phyloP scores from a whole-genome alignment of 306 rosid species.

The Vicia villosa region DNA sequence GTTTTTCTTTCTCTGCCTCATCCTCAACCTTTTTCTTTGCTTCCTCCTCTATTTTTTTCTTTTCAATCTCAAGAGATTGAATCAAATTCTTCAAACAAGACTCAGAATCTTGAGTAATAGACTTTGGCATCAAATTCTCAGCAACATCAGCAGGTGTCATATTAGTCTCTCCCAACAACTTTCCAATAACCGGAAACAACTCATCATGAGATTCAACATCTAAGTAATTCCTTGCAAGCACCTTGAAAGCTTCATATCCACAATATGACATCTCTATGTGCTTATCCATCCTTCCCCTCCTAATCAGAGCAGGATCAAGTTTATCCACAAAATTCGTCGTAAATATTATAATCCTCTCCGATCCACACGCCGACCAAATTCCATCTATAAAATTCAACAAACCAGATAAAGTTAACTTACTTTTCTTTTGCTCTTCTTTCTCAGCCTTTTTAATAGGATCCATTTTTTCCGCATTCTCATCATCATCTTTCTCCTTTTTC shows the following conservation, averaged over 20 bases:
- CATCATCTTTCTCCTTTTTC: constrained; percentile 26
- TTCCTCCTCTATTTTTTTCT: constrained; percentile 47
- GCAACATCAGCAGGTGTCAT: constrained; percentile 77
- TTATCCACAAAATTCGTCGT: constrained; percentile 68
- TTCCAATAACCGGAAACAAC: constrained; percentile 13
- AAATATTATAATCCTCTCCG: constrained; percentile 63
- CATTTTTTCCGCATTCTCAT: not conserved
- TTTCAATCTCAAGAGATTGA: constrained; percentile 46
- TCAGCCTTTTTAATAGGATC: not conserved
- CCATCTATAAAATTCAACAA: constrained; percentile 70
- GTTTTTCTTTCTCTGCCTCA: constrained; percentile 40
- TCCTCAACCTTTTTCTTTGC: constrained; percentile 34
- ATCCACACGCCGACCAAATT: constrained; percentile 81
- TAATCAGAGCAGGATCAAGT: constrained; percentile 36
- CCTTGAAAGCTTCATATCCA: constrained; percentile 38
- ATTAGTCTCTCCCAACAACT: constrained; percentile 44
- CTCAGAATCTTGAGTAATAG: constrained; percentile 40
- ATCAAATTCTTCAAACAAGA: constrained; percentile 54
- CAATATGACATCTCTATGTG: constrained; percentile 70
- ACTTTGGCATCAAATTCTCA: constrained; percentile 70
- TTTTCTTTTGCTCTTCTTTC: constrained; percentile 36
- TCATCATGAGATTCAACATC: no score
- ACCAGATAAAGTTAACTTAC: constrained; percentile 66
- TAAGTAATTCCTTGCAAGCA: no score
- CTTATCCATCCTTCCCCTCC: constrained; percentile 74